phyloP scores from a whole-genome alignment of 208 protist genomes.

The Angomonas desouzai region DNA sequence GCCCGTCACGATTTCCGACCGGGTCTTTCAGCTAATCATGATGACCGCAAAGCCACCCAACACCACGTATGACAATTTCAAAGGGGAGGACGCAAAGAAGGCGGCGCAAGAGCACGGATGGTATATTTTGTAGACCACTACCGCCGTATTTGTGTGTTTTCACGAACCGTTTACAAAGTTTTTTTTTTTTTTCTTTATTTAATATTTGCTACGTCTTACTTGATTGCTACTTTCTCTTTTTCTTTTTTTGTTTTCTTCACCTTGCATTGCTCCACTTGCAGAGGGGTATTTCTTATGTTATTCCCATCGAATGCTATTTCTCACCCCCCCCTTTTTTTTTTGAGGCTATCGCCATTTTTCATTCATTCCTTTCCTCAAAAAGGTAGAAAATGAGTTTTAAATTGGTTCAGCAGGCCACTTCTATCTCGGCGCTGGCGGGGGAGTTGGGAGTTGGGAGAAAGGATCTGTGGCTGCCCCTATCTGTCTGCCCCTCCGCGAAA shows the following conservation, averaged over 20 bases:
- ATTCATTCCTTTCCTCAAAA: background rate
- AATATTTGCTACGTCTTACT: background rate
- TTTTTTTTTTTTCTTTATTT: constrained; percentile 9
- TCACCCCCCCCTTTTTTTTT: constrained; percentile 3
- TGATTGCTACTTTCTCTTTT: constrained; percentile 3
- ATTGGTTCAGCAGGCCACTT: constrained; percentile 14
- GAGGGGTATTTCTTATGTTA: too few relatives aligned
- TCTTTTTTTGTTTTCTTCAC: constrained; percentile 4
- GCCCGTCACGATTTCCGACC: constrained; percentile 1
- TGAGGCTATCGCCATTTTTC: too few relatives aligned
- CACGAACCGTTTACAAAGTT: background rate
- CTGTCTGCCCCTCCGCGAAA: constrained; percentile 17
- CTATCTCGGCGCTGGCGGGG: constrained; percentile 29
- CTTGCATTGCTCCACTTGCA: background rate
- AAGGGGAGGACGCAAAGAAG: constrained; percentile 4
- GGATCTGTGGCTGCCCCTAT: constrained; percentile 62
- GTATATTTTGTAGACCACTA: constrained; percentile 19
- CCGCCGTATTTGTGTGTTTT: too few relatives aligned
- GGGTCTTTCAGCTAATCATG: constrained; percentile 10
- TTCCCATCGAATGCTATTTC: too few relatives aligned
- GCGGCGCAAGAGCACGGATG: constrained; percentile 14
- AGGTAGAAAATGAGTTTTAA: constrained; percentile 23
- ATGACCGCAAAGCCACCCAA: constrained; percentile 4
- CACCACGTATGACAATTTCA: constrained; percentile 13
- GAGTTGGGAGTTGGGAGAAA: constrained; percentile 17